Evolutionary conservation across 2,329 filamentous ascomycete genomes (phyloP), one percentile per base, ranked within the genome.

Genomic region (Ophiostoma montium): DNA sequence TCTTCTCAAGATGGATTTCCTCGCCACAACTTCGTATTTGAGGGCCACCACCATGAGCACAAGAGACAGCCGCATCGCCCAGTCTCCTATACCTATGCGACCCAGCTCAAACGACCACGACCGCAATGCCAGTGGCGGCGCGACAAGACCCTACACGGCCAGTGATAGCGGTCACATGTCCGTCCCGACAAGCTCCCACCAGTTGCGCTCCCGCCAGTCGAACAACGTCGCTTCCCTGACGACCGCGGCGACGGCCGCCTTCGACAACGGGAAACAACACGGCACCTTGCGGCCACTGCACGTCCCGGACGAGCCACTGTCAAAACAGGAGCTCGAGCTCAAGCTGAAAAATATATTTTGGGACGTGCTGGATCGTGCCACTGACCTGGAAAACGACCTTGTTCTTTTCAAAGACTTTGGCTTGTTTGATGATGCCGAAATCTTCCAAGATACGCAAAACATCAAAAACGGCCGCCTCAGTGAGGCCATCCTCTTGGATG

Each of bases 351-450:
- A 32, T 9, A 31, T 27, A 9, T 52, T 50, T n/a, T 30, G 18
- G 3, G 12, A 15, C 2, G 30, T 56, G 45, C 46, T 42, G n/a
- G n/a, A 13, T 12, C 42, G 41, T 8, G 49, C 55, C 7, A 16
- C 46, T 11, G 36, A 47, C 9, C 49, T 55, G 31, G 49, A 49
- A 13, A 15, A 43, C 19, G 55, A 56, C n/a, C 48, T 56, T 32
- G 16, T 16, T 15, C 45, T 53, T 6, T 49, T 56, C 15, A 36
- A 47, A 10, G 46, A 42, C 6, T 21, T 50, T 12, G 51, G 50
- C 3, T 21, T 49, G 4, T 30, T 41, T 4, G 39, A 48, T 42
- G 45, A 47, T 35, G 49, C 47, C 5, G 36, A 36, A 3, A 44
- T 53, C 19, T 19, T 47, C 5, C 44, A 50, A 19, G 35, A 56